Evolutionary conservation across 78 protist genomes (phyloP).

Genomic region (Chrysochromulina parva): DNA sequence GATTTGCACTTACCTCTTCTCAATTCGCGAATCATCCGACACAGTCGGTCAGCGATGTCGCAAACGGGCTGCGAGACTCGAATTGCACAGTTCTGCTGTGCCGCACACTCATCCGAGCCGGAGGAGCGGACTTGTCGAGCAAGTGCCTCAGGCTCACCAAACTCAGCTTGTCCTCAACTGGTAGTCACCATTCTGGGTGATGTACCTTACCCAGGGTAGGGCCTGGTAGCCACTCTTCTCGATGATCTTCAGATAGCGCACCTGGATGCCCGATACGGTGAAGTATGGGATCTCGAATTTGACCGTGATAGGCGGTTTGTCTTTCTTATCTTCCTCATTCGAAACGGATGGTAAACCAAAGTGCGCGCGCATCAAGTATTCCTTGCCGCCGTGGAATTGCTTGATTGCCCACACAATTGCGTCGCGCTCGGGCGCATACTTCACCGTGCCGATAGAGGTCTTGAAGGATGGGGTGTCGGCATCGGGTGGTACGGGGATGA

Average conservation of each 20-base stretch:
- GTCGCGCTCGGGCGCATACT: constrained; percentile 93
- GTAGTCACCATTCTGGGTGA: constrained; percentile 82
- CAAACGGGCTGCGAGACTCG: too few species aligned
- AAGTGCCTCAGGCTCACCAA: too few species aligned
- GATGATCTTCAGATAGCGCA: constrained; percentile 94
- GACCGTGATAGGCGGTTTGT: constrained; percentile 88
- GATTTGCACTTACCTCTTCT: too few species aligned
- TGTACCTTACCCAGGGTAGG: constrained; percentile 98
- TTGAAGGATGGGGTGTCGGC: constrained; percentile 93
- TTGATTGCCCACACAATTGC: constrained; percentile 95
- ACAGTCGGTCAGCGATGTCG: too few species aligned
- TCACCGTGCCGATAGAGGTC: constrained; percentile 72
- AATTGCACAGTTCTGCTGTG: too few species aligned
- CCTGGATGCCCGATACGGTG: constrained; percentile 97
- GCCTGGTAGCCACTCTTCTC: constrained; percentile 97
- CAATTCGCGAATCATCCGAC: too few species aligned
- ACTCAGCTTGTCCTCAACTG: constrained; percentile 61
- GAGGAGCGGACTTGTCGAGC: too few species aligned
- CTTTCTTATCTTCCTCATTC: constrained; percentile 65
- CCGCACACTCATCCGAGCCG: too few species aligned
- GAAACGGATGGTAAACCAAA: constrained; percentile 91
- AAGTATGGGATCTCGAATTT: constrained; percentile 98
- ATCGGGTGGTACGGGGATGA: constrained; percentile 96
- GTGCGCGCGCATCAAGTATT: constrained; percentile 87
- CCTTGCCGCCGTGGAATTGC: constrained; percentile 90